phyloP scores from a whole-genome alignment of 2,329 filamentous ascomycete genomes.

The Verticillium tricorpus region DNA sequence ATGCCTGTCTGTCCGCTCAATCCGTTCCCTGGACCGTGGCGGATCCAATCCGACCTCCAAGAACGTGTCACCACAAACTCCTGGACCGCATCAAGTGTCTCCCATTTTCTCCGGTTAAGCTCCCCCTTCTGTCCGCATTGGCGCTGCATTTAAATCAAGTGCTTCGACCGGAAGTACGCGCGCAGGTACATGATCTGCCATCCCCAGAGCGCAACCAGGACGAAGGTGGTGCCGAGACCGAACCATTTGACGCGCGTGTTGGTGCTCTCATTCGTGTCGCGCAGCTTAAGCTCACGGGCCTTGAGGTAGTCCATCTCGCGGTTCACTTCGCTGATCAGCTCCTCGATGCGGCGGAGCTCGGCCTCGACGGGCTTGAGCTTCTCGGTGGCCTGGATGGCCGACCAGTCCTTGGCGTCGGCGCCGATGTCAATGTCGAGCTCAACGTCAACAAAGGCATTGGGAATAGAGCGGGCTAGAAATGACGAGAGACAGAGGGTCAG shows the following conservation, averaged over 20 bases:
- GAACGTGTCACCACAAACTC: not conserved
- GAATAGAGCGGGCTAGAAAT: slow-evolving; percentile 27
- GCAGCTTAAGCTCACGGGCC: slow-evolving; percentile 82
- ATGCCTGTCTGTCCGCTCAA: not conserved
- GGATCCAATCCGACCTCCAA: not conserved
- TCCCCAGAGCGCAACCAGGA: slow-evolving; percentile 81
- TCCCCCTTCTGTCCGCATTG: not conserved
- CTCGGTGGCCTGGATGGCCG: slow-evolving; percentile 89
- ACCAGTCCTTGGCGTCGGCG: slow-evolving; percentile 97
- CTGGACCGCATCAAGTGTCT: not conserved
- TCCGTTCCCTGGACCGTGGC: not conserved
- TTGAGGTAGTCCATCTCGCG: slow-evolving; percentile 95
- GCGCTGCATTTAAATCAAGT: not conserved
- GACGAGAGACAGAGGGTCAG: slow-evolving; percentile 5
- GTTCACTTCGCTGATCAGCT: slow-evolving; percentile 84
- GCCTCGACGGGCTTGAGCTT: slow-evolving; percentile 97
- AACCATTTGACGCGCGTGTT: slow-evolving; percentile 99
- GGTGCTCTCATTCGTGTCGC: slow-evolving; percentile 99
- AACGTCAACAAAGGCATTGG: slow-evolving; percentile 61
- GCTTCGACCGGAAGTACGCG: slow-evolving; percentile 79
- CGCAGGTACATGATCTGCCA: slow-evolving; percentile 98
- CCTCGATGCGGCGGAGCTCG: slow-evolving; percentile 87
- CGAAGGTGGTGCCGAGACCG: slow-evolving; percentile 85
- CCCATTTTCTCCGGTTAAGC: not conserved
- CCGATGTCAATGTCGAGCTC: slow-evolving; percentile 96